Percentiles rank a stretch among this genome's conserved stretches.
Conservation (phyloP, 805 yeast species). For the Hanseniaspora mollemarum region DNA sequence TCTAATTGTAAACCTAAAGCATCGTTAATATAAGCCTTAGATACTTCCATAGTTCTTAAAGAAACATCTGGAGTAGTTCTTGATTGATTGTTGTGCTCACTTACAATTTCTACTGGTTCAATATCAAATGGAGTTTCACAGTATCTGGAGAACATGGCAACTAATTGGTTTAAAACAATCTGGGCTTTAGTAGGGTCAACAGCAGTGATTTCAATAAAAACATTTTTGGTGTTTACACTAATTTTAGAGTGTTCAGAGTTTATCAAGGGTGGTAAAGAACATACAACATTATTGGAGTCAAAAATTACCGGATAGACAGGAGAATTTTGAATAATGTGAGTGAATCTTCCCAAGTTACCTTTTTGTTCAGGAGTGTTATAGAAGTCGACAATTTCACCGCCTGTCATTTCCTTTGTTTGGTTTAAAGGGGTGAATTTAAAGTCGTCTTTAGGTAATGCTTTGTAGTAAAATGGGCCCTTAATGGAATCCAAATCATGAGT, state of each 20-base stretch:
- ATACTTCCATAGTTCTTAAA: conserved; percentile 61
- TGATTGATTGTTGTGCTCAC: conserved; percentile 66
- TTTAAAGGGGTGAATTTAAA: conserved; percentile 66
- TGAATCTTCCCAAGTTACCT: conserved; percentile 76
- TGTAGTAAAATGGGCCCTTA: conserved; percentile 74
- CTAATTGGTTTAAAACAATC: conserved; percentile 79
- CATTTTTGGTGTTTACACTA: conserved; percentile 68
- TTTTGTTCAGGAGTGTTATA: conserved; percentile 60
- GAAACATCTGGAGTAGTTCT: conserved; percentile 64
- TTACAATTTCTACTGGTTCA: conserved; percentile 79
- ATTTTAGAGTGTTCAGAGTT: conserved; percentile 87
- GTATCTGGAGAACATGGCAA: conserved; percentile 91
- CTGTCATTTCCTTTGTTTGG: conserved; percentile 59
- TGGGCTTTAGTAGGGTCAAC: conserved; percentile 91
- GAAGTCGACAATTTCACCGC: conserved; percentile 71
- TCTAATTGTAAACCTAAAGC: conserved; percentile 74
- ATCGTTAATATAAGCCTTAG: conserved; percentile 76
- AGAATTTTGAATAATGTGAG: conserved; percentile 76
- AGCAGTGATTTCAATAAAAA: conserved; percentile 89
- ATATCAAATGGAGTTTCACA: conserved; percentile 69
- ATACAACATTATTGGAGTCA: conserved; percentile 63
- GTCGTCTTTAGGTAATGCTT: conserved; percentile 68
- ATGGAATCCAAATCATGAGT: conserved; percentile 86
- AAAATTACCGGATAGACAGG: conserved; percentile 85
- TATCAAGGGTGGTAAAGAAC: conserved; percentile 94